Percentiles rank a stretch among this genome's conserved stretches.
phyloP scores from a whole-genome alignment of 169 alveolate genomes.

The Plasmodium relictum region DNA sequence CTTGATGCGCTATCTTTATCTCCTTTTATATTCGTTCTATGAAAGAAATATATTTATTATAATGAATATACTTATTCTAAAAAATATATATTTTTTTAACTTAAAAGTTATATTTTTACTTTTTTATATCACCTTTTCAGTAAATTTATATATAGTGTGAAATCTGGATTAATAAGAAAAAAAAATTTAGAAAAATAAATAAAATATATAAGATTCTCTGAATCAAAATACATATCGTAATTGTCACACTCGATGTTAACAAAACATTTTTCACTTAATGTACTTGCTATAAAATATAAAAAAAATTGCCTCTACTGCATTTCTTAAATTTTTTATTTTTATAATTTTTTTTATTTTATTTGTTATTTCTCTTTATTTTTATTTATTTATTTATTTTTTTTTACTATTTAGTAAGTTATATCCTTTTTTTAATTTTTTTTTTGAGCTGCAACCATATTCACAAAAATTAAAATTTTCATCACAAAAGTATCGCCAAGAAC shows the following conservation, averaged over 20 bases:
- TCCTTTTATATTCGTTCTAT: neutral
- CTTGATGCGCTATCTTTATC: neutral
- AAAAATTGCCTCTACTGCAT: neutral
- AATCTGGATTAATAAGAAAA: constrained; percentile 43
- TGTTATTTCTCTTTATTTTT: neutral
- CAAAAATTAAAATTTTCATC: constrained; percentile 30
- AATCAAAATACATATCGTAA: constrained; percentile 49
- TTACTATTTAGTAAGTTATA: constrained; percentile 63
- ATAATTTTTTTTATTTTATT: neutral
- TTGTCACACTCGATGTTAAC: constrained; percentile 47
- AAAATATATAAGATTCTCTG: constrained; percentile 37
- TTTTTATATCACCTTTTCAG: constrained; percentile 17
- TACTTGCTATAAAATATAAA: constrained; percentile 17
- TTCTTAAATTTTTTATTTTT: neutral
- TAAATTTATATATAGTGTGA: constrained; percentile 48
- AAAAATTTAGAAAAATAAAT: constrained; percentile 43
- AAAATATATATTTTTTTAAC: neutral
- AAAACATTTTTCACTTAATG: constrained; percentile 28
- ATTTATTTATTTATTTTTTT: neutral
- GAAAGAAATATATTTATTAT: neutral
- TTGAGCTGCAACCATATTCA: constrained; percentile 60
- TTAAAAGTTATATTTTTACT: neutral
- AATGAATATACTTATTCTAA: neutral
- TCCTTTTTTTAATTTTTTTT: constrained; percentile 35
- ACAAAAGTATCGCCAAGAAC: constrained; percentile 68